These are phyloP conservation scores for Brachypodium distachyon DNA, from an alignment of 202 grass and related monocot genomes.

Conservation along the genomic window DNA sequence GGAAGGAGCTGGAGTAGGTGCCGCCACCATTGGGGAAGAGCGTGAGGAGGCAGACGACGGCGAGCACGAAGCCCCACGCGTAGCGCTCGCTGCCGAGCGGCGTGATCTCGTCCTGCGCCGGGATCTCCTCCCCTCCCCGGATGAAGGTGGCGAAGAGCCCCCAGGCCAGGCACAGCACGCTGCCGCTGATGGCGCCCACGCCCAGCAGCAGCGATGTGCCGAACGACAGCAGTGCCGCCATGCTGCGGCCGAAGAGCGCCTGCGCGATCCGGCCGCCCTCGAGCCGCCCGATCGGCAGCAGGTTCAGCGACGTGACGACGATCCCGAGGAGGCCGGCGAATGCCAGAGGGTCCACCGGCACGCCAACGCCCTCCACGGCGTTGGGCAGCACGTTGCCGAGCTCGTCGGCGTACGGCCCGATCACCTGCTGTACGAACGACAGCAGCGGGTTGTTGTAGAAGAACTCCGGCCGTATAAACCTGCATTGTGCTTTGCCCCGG, in stretches of 20 bases:
- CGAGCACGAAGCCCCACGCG: constrained; percentile 73
- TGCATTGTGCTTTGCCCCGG: too few relatives aligned
- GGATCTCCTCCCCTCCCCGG: constrained; percentile 85
- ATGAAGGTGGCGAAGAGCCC: constrained; percentile 90
- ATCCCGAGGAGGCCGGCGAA: constrained; percentile 95
- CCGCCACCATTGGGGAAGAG: constrained; percentile 90
- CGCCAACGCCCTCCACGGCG: constrained; percentile 92
- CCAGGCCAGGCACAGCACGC: constrained; percentile 88
- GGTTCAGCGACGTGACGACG: constrained; percentile 90
- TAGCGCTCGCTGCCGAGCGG: constrained; percentile 50
- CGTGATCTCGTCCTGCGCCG: constrained; percentile 91
- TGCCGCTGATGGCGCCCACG: constrained; percentile 55
- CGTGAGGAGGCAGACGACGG: constrained; percentile 66
- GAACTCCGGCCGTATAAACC: constrained; percentile 85
- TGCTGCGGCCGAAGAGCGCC: constrained; percentile 57
- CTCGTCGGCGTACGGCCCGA: constrained; percentile 94
- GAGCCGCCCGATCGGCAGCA: constrained; percentile 76
- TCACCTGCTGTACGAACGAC: constrained; percentile 87
- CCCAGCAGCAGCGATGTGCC: constrained; percentile 60
- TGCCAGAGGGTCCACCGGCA: constrained; percentile 92
- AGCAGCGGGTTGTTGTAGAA: constrained; percentile 99
- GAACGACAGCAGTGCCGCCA: constrained; percentile 62
- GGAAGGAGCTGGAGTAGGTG: constrained; percentile 73
- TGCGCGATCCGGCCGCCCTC: constrained; percentile 86
- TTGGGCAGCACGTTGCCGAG: constrained; percentile 95